Base-by-base conservation (phyloP, 163 green algal genomes). In the Volvox carteri region DNA sequence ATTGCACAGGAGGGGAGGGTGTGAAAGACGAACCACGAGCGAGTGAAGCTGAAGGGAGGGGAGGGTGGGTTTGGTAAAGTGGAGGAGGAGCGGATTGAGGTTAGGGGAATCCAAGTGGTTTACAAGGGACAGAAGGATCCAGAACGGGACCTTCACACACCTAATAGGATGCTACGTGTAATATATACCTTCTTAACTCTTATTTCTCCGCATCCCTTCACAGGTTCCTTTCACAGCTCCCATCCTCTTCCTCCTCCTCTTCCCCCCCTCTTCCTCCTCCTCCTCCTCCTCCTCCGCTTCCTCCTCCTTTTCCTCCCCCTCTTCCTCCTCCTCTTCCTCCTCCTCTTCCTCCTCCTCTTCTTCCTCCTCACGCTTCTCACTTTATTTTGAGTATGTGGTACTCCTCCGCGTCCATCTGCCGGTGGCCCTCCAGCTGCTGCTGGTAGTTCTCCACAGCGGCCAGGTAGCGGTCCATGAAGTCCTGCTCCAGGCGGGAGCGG, bases 311-410 rank as follows among this genome's bases (percentile, higher is more conserved):
- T 21, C 60, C 60, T 7, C 60, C 11, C 18, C 30, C 30, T 4
- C 67, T 6, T 33, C 33, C 68, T 30, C 28, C 3, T 33, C 35
- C 25, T 16, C 28, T n/a, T 21, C 6, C 72, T 25, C 41, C 41
- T 0, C 1, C 23, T 42, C 41, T 41, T 25, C 72, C 21, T 35
- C 39, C 72, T 41, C 41, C 21, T 39, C 70, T 11, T 3, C 42
- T 42, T 2, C 39, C 41, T 2, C 76, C 4, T n/a, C 50, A 48
- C 33, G 25, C 8, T n/a, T 50, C 90, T 28, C 76, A 95, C 93
- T 93, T 92, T 44, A 97, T 96, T 90, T 98, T 98, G 28, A 98
- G 95, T 78, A 96, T 93, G 65, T 98, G 97, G 91, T 97, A 98
- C 65, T 98, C 95, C 90, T 98, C 96, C 33, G 94, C 94, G 85